These are phyloP conservation scores for Lasiosphaeria miniovina DNA, from an alignment of 495 filamentous ascomycete species.

Conservation along the genomic window DNA sequence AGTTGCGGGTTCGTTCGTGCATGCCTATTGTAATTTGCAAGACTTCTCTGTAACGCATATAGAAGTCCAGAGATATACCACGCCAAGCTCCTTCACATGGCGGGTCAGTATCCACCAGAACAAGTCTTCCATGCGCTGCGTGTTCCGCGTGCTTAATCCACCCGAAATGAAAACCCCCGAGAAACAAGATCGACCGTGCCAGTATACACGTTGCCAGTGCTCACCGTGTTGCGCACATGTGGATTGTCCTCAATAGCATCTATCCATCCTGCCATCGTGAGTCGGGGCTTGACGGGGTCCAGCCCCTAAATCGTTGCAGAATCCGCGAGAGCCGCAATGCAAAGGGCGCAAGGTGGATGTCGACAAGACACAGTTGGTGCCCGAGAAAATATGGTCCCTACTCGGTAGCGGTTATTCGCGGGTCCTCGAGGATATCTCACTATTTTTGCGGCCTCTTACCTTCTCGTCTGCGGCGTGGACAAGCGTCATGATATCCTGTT, in stretches of 20 bases:
- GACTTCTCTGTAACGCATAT: too few species aligned
- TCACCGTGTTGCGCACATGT: slow-evolving; percentile 74
- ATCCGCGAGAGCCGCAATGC: slow-evolving; percentile 72
- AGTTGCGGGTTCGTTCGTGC: too few species aligned
- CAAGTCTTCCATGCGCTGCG: too few species aligned
- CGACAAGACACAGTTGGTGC: slow-evolving; percentile 68
- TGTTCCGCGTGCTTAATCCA: neutral
- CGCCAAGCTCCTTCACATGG: too few species aligned
- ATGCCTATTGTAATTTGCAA: too few species aligned
- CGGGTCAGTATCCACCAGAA: too few species aligned
- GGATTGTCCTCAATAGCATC: slow-evolving; percentile 75
- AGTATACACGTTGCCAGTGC: slow-evolving; percentile 67
- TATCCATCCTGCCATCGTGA: slow-evolving; percentile 75
- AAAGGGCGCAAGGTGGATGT: slow-evolving; percentile 88
- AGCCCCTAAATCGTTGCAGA: slow-evolving; percentile 74
- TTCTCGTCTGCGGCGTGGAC: slow-evolving; percentile 61
- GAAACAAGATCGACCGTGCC: slow-evolving; percentile 67
- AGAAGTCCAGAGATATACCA: too few species aligned
- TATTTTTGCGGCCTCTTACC: slow-evolving; percentile 1
- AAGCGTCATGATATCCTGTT: slow-evolving; percentile 65
- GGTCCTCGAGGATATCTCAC: slow-evolving; percentile 3
- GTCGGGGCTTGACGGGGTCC: slow-evolving; percentile 67
- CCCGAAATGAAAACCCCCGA: slow-evolving; percentile 13
- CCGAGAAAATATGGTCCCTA: slow-evolving; percentile 84
- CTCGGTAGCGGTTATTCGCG: slow-evolving; percentile 32